These are phyloP conservation scores for Brachypodium distachyon DNA, from an alignment of 202 grass and related monocot species.

Conservation along the genomic window DNA sequence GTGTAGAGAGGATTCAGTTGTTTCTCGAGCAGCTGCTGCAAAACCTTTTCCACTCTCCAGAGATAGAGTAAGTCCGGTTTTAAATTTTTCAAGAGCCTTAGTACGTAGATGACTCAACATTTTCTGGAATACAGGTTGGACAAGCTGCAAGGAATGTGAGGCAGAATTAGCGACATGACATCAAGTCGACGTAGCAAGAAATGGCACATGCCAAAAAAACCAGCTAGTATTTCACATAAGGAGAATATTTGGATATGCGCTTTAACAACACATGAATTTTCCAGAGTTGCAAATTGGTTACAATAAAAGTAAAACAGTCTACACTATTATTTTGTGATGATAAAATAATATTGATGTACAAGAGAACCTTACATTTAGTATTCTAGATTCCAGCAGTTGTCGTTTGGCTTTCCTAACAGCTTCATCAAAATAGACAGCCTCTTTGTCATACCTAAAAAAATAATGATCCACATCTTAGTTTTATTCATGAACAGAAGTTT, in stretches of 20 bases:
- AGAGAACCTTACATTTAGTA: slow-evolving; percentile 51
- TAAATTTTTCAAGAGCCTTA: slow-evolving; percentile 80
- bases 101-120: slow-evolving; percentile 65
- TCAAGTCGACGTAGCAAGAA: not conserved
- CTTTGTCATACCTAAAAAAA: slow-evolving; percentile 72
- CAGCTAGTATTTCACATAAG: not conserved
- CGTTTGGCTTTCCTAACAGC: slow-evolving; percentile 71
- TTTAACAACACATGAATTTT: not conserved
- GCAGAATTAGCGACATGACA: slow-evolving; percentile 11
- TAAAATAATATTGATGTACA: not conserved
- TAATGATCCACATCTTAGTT: slow-evolving; percentile 24
- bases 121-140: slow-evolving; percentile 75
- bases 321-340: not conserved
- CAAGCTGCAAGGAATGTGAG: slow-evolving; percentile 47
- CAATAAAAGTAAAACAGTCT: not conserved
- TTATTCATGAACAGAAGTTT: not conserved
- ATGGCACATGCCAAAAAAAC: not conserved
- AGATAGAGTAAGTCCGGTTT: slow-evolving; percentile 47
- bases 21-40: slow-evolving; percentile 43
- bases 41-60: slow-evolving; percentile 57
- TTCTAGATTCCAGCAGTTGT: slow-evolving; percentile 61
- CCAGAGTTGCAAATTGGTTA: not conserved
- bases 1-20: slow-evolving; percentile 44
- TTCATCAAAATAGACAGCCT: slow-evolving; percentile 91
- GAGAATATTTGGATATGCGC: not conserved